Base-by-base conservation (phyloP, 805 yeast species). In the Candida sithepensis region DNA sequence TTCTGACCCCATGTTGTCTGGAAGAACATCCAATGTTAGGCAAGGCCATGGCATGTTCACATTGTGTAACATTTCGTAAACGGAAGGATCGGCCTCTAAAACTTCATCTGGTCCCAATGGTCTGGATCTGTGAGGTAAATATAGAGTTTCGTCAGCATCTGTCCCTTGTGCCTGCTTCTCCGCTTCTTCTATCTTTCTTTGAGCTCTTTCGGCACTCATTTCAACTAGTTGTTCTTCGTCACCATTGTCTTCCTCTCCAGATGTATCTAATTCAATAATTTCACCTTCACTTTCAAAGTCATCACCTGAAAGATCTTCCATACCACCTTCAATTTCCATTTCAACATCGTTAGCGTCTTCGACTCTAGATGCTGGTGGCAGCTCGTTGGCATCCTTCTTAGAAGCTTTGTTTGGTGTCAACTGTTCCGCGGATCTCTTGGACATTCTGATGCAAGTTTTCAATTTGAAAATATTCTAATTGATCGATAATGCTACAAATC, bases 1-100 rank as follows among this genome's bases (percentile, higher is more conserved):
- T 67, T 90, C 97, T 43, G 78, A 73, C 10, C 99, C 99, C 50
- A 88, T 73, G 44, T 74, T 72, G 64, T 94, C 99, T 5, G 96
- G 96, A 45, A 94, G 70, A 19, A 94, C 71, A 62, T 92, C 98
- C 50, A 94, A 74, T 3, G 97, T 89, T 63, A 94, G 71, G 70
- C 97, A 90, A 12, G 99, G 98, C 98, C 98, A 94, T 59, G 96
- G 95, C 67, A 92, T 72, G 66, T 88, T 88, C 50, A 92, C 88
- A 59, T 87, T 88, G 67, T 94, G 99, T 48, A 94, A 72, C 98
- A 94, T 94, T 61, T 92, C 96, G 65, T 94, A 94, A 2, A 92
- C 97, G 7, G 90, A 74, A 40, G 96, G 96, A 69, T 94, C 99
- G 1, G 98, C 96, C 70, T 92, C 97, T 63, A 94, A 75, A 12